A percentile compares a stretch with the other conserved stretches of the same genome.
These are phyloP conservation scores for Aspergillus sp. DNA, from an alignment of 2,329 filamentous ascomycete species.

Conservation along the genomic window DNA sequence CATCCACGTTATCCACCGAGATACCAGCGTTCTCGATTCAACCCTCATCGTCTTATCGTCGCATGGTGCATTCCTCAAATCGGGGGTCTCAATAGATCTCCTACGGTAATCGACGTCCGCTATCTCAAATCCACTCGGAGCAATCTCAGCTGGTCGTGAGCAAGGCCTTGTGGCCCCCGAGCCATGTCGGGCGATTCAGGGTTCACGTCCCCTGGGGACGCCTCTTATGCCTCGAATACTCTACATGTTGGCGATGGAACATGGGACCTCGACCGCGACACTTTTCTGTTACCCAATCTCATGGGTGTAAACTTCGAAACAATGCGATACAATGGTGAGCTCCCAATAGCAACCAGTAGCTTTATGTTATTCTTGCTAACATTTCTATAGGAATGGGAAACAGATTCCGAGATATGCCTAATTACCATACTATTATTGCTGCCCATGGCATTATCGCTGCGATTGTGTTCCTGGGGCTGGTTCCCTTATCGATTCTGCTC, in stretches of 20 bases:
- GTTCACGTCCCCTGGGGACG: conserved; percentile 60
- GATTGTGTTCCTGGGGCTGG: conserved; percentile 60
- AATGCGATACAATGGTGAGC: conserved; percentile 65
- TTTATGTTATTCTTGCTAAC: conserved; percentile 7
- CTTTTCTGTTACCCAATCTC: conserved; percentile 64
- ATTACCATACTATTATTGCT: conserved; percentile 59
- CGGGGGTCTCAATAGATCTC: conserved; percentile 47
- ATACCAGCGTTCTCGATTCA: conserved; percentile 10
- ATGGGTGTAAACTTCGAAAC: conserved; percentile 66
- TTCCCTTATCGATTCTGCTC: conserved; percentile 60
- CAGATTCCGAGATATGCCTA: conserved; percentile 58
- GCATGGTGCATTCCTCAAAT: conserved; percentile 45
- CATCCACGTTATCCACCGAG: conserved; percentile 2
- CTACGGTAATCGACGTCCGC: conserved; percentile 37
- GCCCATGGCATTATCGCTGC: conserved; percentile 62
- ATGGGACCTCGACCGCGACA: conserved; percentile 62
- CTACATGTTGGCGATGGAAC: conserved; percentile 67
- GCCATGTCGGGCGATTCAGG: conserved; percentile 35
- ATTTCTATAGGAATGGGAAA: conserved; percentile 61
- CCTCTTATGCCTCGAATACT: conserved; percentile 60
- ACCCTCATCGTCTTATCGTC: conserved; percentile 19
- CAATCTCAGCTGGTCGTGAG: neutral
- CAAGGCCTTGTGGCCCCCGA: conserved; percentile 1
- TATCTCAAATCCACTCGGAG: conserved; percentile 22
- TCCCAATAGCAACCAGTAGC: neutral